Conservation (phyloP, 768 basidiomycete genomes). For the Leccinum arenicola region DNA sequence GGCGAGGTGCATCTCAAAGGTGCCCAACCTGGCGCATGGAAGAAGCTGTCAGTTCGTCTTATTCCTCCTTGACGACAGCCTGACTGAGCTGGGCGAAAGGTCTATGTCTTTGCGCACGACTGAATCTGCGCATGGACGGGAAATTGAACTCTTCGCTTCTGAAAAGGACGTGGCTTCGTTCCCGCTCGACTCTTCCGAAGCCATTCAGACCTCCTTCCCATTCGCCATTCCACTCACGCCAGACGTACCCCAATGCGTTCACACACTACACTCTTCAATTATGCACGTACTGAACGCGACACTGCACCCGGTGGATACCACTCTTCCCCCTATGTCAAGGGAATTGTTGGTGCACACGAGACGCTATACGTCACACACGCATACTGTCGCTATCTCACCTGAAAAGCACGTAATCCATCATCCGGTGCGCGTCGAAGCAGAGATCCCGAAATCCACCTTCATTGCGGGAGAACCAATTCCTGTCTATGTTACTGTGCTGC, state of each 20-base stretch:
- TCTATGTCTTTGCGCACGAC: slow-evolving; percentile 63
- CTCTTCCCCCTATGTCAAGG: slow-evolving; percentile 44
- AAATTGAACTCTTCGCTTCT: slow-evolving; percentile 63
- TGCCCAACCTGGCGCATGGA: slow-evolving; percentile 53
- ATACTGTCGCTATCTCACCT: slow-evolving; percentile 55
- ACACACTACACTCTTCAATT: slow-evolving; percentile 71
- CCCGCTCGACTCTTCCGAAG: slow-evolving; percentile 32
- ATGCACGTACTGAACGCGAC: slow-evolving; percentile 68
- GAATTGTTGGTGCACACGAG: slow-evolving; percentile 67
- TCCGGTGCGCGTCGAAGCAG: slow-evolving; percentile 66
- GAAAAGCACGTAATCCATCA: slow-evolving; percentile 54
- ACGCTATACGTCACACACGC: slow-evolving; percentile 67
- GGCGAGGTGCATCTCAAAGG: slow-evolving; percentile 87
- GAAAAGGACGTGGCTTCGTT: slow-evolving; percentile 56
- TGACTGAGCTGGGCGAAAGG: slow-evolving; percentile 36
- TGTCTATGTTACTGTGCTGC: slow-evolving; percentile 76
- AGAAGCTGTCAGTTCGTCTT: slow-evolving; percentile 60
- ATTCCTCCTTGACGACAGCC: slow-evolving; percentile 11
- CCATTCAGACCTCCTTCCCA: slow-evolving; percentile 62
- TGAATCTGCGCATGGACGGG: slow-evolving; percentile 57
- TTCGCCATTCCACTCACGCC: slow-evolving; percentile 77
- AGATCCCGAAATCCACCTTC: slow-evolving; percentile 72
- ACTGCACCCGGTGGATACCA: slow-evolving; percentile 49
- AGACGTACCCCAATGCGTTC: slow-evolving; percentile 82
- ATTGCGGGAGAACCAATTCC: slow-evolving; percentile 72